Base-by-base conservation (phyloP, 257 asterid species). In the Prunella vulgaris region DNA sequence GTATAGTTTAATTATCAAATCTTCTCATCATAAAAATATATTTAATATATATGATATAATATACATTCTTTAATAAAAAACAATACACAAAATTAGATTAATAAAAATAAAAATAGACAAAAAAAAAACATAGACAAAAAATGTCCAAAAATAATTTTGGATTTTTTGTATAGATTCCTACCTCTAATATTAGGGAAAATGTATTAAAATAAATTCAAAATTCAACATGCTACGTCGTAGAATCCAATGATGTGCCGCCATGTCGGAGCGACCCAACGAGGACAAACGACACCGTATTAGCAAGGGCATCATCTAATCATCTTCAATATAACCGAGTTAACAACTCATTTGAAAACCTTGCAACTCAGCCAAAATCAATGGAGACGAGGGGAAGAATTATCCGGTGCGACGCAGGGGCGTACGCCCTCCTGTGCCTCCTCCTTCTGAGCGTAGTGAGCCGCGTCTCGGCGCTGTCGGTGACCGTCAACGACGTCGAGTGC, bases 401-500 rank as follows among this genome's bases (percentile, higher is more conserved):
- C 74, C 14, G 85, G 64, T 60, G 79, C 74, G 79, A 74, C 42
- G 22, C 38, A 38, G 64, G 64, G 62, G 74, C 76, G 33, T 81
- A 58, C 73, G 76, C 74, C 60, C 73, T 85, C 48, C 0, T 84
- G 7, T 40, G 69, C 73, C 76, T 86, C 56, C 69, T 87, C 10
- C 60, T 92, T n/a, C 60, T 85, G 63, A 80, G 86, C 78, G 60
- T 74, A 51, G 73, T 73, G 10, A 49, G 79, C 78, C 74, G 79
- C 35, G 52, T 74, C 5, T 72, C 85, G 73, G 79, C 90, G 60
- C 76, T 93, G n/a, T 84, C 97, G 18, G 91, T 93, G 13, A 90
- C 97, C 7, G 99, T 93, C 3, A 86, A 82, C 85, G 84, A 90
- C 61, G 88, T 75, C 14, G 99, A 93, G 77, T 93, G 99, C 80